Conservation (phyloP, 176 grass and related monocot species). For the Oryza meyeriana region DNA sequence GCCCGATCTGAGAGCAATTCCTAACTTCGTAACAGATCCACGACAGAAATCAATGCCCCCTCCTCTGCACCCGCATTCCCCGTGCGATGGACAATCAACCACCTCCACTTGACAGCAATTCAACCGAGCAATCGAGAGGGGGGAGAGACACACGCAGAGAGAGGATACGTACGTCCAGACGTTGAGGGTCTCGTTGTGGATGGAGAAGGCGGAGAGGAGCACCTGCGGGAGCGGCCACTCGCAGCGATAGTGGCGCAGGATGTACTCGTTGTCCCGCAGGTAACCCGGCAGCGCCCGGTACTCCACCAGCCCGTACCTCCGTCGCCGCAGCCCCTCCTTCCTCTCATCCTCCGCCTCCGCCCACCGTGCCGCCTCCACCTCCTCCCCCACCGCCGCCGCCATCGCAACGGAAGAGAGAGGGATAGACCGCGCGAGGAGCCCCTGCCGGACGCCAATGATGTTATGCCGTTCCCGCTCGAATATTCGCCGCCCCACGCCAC, state of each 20-base stretch:
- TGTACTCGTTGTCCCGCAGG: constrained; percentile 93
- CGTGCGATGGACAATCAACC: not conserved
- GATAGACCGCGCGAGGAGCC: not conserved
- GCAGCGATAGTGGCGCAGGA: constrained; percentile 70
- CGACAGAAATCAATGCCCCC: not conserved
- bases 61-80: not conserved
- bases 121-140: not conserved
- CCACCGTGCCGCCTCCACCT: constrained; percentile 10
- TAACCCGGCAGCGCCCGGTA: constrained; percentile 71
- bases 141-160: not conserved
- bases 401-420: not conserved
- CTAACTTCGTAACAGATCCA: not conserved
- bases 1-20: not conserved
- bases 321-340: constrained; percentile 17
- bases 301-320: constrained; percentile 66
- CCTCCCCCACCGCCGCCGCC: constrained; percentile 14
- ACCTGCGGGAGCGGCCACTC: constrained; percentile 91
- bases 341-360: not conserved
- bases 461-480: constrained; percentile 20
- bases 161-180: constrained; percentile 73
- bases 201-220: constrained; percentile 77
- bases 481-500: constrained; percentile 27
- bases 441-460: not conserved
- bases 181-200: constrained; percentile 97
- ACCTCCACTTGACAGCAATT: not conserved